phyloP scores from a whole-genome alignment of 768 basidiomycete species.

The Trichaptum fuscoviolaceum region DNA sequence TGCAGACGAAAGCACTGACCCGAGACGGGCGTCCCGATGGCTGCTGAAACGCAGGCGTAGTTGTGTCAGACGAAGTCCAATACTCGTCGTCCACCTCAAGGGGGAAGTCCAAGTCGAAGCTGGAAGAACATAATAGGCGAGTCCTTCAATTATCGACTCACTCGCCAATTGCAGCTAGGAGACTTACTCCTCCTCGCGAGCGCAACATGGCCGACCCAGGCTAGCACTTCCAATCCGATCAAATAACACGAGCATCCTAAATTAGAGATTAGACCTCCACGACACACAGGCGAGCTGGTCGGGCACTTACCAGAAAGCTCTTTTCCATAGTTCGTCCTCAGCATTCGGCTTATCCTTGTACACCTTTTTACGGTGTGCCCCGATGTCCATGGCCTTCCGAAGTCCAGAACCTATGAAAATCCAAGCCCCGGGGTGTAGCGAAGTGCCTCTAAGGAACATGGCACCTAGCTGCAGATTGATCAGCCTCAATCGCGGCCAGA shows the following conservation, averaged over 20 bases:
- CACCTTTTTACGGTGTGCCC: conserved; percentile 63
- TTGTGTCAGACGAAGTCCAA: conserved; percentile 58
- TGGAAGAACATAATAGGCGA: conserved; percentile 19
- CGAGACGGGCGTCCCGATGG: conserved; percentile 50
- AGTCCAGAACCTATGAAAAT: conserved; percentile 33
- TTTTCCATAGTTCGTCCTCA: conserved; percentile 72
- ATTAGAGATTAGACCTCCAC: not conserved
- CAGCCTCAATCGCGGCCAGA: conserved; percentile 4
- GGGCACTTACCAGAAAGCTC: conserved; percentile 59
- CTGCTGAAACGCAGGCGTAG: conserved; percentile 35
- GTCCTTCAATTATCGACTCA: not conserved
- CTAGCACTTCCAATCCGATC: conserved; percentile 51
- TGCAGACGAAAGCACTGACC: conserved; percentile 57
- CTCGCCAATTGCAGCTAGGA: conserved; percentile 4
- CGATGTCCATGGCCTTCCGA: conserved; percentile 68
- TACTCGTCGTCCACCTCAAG: conserved; percentile 80
- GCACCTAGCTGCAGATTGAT: conserved; percentile 36
- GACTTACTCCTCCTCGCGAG: conserved; percentile 61
- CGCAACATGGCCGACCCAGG: conserved; percentile 50
- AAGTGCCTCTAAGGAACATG: conserved; percentile 42
- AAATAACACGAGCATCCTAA: conserved; percentile 38
- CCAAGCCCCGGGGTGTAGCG: conserved; percentile 41
- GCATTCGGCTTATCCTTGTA: conserved; percentile 42
- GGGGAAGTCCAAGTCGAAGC: conserved; percentile 68
- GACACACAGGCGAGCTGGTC: not conserved